Conservation (phyloP, 2,329 filamentous ascomycete species). For the Phaeosphaeriaceae sp. region DNA sequence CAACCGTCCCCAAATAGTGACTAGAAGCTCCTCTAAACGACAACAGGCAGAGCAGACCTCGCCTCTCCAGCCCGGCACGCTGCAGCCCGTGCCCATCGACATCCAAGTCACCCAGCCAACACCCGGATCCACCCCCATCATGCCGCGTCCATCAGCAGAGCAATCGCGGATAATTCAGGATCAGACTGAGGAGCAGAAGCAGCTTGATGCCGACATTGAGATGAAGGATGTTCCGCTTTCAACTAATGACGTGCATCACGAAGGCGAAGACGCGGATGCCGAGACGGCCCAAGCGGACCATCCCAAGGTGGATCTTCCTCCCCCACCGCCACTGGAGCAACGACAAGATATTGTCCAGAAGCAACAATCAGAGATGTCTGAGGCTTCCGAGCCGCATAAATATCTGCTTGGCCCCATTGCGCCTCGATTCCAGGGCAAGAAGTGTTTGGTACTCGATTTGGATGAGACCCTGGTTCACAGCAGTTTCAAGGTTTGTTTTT, state of each 20-base stretch:
- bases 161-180: constrained; percentile 56
- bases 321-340: constrained; percentile 62
- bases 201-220: constrained; percentile 64
- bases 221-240: constrained; percentile 70
- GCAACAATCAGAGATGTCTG: constrained; percentile 52
- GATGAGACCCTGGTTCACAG: constrained; percentile 98
- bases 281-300: constrained; percentile 34
- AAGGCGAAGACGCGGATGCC: constrained; percentile 32
- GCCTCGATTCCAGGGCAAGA: constrained; percentile 82
- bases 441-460: constrained; percentile 93
- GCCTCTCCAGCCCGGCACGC: constrained; percentile 40
- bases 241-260: constrained; percentile 58
- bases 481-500: constrained; percentile 84
- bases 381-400: constrained; percentile 61
- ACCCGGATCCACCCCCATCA: constrained; percentile 49
- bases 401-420: constrained; percentile 83
- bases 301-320: constrained; percentile 60
- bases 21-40: constrained; percentile 43
- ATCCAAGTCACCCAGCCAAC: constrained; percentile 57
- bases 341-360: constrained; percentile 50
- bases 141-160: constrained; percentile 44
- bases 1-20: constrained; percentile 34
- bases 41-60: constrained; percentile 39
- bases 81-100: constrained; percentile 46
- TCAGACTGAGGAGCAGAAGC: constrained; percentile 57